Conservation (phyloP, 345 rosid species). For the Eucalyptus sp. region DNA sequence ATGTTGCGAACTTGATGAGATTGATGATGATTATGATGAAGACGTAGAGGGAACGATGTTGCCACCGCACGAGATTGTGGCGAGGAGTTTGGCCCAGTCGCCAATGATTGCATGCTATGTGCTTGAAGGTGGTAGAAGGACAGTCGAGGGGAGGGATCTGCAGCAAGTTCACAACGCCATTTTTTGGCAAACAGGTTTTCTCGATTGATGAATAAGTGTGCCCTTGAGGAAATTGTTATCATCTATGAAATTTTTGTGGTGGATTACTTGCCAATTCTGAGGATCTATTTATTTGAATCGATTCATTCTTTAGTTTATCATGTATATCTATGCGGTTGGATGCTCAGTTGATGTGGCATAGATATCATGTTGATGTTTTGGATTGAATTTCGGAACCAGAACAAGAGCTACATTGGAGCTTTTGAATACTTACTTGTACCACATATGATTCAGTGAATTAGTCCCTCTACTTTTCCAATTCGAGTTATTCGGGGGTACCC, state of each 20-base stretch:
- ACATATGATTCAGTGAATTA: not conserved
- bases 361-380: not conserved
- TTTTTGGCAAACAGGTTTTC: conserved; percentile 19
- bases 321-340: not conserved
- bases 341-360: not conserved
- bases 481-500: not conserved
- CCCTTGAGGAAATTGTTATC: not conserved
- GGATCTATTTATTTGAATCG: not conserved
- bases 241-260: not conserved
- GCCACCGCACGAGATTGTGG: conserved; percentile 34
- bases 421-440: not conserved
- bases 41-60: conserved; percentile 7
- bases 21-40: not conserved
- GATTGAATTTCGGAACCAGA: too few relatives aligned
- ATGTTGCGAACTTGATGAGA: not conserved
- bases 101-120: conserved; percentile 10
- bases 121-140: conserved; percentile 26
- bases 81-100: conserved; percentile 3
- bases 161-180: conserved; percentile 23
- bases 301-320: not conserved
- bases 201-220: not conserved
- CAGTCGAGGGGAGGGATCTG: conserved; percentile 27
- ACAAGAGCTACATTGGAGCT: not conserved
- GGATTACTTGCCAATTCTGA: not conserved
- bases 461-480: not conserved